A percentile compares a stretch with the other conserved stretches of the same genome.
Evolutionary conservation across 1,284 basidiomycete genomes (phyloP).

Genomic region (Puccinia hordei): DNA sequence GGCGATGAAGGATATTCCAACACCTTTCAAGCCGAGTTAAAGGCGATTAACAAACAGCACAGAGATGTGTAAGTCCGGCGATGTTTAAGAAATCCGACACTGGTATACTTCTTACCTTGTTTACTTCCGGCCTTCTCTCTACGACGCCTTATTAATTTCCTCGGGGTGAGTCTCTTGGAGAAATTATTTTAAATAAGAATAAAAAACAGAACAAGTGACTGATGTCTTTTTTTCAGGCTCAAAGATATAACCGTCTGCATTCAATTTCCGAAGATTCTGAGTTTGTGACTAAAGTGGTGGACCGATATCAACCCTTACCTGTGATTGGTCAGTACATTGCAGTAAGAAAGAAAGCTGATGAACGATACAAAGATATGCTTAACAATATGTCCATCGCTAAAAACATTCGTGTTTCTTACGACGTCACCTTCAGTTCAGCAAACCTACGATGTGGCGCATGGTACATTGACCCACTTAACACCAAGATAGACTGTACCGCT

Average conservation of each 20-base stretch:
- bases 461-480: constrained; percentile 73
- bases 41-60: constrained; percentile 32
- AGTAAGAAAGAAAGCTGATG: not conserved
- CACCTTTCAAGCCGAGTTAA: constrained; percentile 24
- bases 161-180: not conserved
- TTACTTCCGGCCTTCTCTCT: not conserved
- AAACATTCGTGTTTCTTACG: constrained; percentile 21
- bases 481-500: constrained; percentile 61
- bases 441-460: constrained; percentile 92
- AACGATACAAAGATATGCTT: too few species aligned
- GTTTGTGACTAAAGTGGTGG: constrained; percentile 69
- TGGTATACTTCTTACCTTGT: not conserved
- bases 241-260: constrained; percentile 81
- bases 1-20: not conserved
- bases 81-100: too few species aligned
- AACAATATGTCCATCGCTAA: not conserved
- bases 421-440: constrained; percentile 63
- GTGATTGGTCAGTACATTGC: constrained; percentile 66
- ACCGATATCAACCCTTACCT: constrained; percentile 67
- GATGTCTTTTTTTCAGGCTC: constrained; percentile 58
- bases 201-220: not conserved
- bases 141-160: not conserved
- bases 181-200: not conserved
- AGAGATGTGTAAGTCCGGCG: constrained; percentile 25
- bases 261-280: constrained; percentile 75